Percentiles rank a stretch among this genome's conserved stretches.
Evolutionary conservation across 805 yeast genomes (phyloP).

Genomic region (Candida arabinofermentans): DNA sequence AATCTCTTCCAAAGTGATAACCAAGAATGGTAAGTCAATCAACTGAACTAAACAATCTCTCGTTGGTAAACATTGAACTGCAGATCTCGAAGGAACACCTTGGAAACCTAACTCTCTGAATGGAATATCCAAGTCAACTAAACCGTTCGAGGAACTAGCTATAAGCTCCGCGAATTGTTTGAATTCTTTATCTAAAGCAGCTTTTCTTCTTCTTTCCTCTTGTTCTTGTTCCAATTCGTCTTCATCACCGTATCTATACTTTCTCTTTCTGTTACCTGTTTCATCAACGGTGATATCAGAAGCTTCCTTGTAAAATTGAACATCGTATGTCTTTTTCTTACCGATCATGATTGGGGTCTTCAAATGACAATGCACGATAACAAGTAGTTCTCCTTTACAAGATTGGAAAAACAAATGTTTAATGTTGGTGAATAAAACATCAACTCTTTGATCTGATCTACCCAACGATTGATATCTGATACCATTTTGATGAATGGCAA

Average conservation of each 20-base stretch:
- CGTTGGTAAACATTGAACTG: constrained; percentile 93
- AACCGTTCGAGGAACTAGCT: constrained; percentile 80
- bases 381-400: constrained; percentile 89
- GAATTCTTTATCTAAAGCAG: constrained; percentile 87
- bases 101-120: constrained; percentile 94
- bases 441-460: constrained; percentile 81
- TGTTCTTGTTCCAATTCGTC: constrained; percentile 98
- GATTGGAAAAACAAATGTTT: constrained; percentile 95
- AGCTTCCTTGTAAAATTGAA: constrained; percentile 95
- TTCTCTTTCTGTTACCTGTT: constrained; percentile 90
- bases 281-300: constrained; percentile 95
- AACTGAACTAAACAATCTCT: constrained; percentile 94
- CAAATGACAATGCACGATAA: constrained; percentile 86
- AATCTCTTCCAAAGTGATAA: constrained; percentile 84
- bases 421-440: constrained; percentile 83
- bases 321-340: constrained; percentile 90
- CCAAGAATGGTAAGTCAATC: constrained; percentile 92
- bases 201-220: constrained; percentile 92
- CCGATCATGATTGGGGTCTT: constrained; percentile 94
- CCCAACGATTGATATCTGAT: constrained; percentile 85
- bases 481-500: constrained; percentile 94
- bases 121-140: constrained; percentile 86
- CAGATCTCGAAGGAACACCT: constrained; percentile 95
- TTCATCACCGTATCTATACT: constrained; percentile 90
- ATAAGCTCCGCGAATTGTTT: constrained; percentile 84